Base-by-base conservation (phyloP, 2,329 filamentous ascomycete species). In the Didymella pinodella region DNA sequence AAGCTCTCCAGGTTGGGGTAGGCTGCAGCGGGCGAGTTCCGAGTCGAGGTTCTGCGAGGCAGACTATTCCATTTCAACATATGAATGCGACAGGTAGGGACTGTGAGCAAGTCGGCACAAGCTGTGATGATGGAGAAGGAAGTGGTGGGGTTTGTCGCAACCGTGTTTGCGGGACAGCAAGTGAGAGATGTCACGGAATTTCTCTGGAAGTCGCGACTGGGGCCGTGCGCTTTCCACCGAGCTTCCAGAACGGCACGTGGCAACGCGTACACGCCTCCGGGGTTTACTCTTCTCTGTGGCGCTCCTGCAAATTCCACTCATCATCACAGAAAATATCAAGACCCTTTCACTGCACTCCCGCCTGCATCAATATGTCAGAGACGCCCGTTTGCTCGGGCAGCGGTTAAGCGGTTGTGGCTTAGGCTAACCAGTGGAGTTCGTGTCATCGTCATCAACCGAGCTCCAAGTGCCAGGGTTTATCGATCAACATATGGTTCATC, bases 1-100 rank as follows among this genome's bases (percentile, higher is more conserved):
- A 55, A 55, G 59, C 58, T 69, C 60, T 10, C 59, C 52, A 53
- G 48, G 51, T 55, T 28, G 45, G 41, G 47, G 59, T 59, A 72
- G 68, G 70, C 67, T 67, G 59, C 65, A 65, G 63, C 65, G 65
- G 62, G 61, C 60, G 45, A 51, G 40, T 59, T 46, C 56, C 50
- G 45, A 46, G 62, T 59, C 47, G 52, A 54, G 59, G 52, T 59
- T 45, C 4, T 53, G 55, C 46, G 41, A 29, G 53, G 31, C 14
- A 20, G 54, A 38, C 63, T 67, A 71, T 62, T 64, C 67, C 73
- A 74, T 74, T 48, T 56, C 52, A 44, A 49, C 25, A 45, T 32
- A 47, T 28, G 38, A 26, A 58, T 46, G 38, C 32, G 54, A 34
- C 62, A 57, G 53, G 29, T 36, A 52, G 52, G 20, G 43, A 60